Base-by-base conservation (phyloP, 192 early-diverging fungal species). In the Rhizophagus sp. region DNA sequence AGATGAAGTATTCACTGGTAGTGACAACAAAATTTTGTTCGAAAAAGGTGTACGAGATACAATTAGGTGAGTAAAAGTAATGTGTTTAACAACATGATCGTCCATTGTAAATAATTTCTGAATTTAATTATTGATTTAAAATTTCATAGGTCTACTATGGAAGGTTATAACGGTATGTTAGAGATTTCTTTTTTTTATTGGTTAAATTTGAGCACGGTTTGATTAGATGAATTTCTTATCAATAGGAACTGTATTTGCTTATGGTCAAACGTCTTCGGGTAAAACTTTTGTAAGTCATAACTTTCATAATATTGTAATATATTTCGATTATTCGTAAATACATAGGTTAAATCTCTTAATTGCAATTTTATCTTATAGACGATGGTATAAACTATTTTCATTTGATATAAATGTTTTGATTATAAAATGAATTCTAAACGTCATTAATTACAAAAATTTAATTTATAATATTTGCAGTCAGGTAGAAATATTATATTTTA, bases 181-280 rank as follows among this genome's bases (percentile, higher is more conserved):
- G 41, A 62, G 17, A 39, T 2, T 25, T 11, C 12, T 22, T 57
- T 57, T 22, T 57, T 57, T 52, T 22, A 22, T 19, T 57, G 1
- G 22, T 6, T 19, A 22, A 57, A 57, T 57, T 57, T 57, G 17
- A 57, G 6, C 52, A 6, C 52, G 17, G 22, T 57, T 22, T 57
- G 19, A 19, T 22, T 22, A n/a, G n/a, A 22, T 57, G 6, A 57
- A 57, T 57, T 57, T 57, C 52, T 75, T 9, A 63, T 36, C 10
- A 15, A 41, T 78, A 93, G 94, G 93, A 39, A 98, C 97, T 4
- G 95, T 99, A 4, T 99, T 99, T 88, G 96, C 98, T 4, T 99
- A 99, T 86, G 98, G 98, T 24, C 97, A 98, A 84, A 99, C 98
- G 11, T 94, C 96, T 9, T 94, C 93, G 11, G 98, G 98, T 64